These are phyloP conservation scores for Agastache rugosa DNA, from an alignment of 257 asterid species.

Conservation along the genomic window DNA sequence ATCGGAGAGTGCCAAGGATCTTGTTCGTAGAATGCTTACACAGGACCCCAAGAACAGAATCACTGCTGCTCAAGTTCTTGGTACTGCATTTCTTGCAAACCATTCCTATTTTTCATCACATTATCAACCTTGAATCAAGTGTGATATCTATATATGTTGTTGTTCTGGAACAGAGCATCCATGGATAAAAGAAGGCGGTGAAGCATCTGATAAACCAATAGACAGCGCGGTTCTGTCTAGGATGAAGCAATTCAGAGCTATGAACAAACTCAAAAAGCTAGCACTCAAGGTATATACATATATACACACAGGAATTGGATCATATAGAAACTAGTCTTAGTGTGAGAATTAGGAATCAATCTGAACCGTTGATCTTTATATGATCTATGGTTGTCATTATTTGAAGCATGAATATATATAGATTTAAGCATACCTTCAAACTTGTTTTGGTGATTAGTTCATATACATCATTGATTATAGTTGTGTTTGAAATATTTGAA, in stretches of 20 bases:
- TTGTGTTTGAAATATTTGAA: not conserved
- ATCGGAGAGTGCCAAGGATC: conserved; percentile 79
- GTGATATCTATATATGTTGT: no score
- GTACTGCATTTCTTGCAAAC: conserved; percentile 38
- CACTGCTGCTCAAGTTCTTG: conserved; percentile 85
- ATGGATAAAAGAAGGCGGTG: conserved; percentile 85
- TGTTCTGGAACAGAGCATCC: conserved; percentile 64
- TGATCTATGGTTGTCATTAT: no score
- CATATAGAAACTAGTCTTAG: no score
- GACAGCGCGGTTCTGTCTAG: conserved; percentile 87
- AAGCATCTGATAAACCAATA: conserved; percentile 83
- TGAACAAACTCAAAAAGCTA: conserved; percentile 90
- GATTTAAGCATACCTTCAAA: no score
- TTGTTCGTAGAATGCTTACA: conserved; percentile 70
- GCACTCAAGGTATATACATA: conserved; percentile 72
- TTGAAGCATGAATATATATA: no score
- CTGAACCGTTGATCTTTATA: no score
- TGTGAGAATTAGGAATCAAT: no score
- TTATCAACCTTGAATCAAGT: no score
- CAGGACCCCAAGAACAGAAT: conserved; percentile 68
- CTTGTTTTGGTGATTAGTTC: not conserved
- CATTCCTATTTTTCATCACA: not conserved
- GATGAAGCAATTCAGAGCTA: conserved; percentile 95
- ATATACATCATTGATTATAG: not conserved
- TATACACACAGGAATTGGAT: no score